phyloP scores from a whole-genome alignment of 305 asterid genomes.

The Andrographis paniculata region DNA sequence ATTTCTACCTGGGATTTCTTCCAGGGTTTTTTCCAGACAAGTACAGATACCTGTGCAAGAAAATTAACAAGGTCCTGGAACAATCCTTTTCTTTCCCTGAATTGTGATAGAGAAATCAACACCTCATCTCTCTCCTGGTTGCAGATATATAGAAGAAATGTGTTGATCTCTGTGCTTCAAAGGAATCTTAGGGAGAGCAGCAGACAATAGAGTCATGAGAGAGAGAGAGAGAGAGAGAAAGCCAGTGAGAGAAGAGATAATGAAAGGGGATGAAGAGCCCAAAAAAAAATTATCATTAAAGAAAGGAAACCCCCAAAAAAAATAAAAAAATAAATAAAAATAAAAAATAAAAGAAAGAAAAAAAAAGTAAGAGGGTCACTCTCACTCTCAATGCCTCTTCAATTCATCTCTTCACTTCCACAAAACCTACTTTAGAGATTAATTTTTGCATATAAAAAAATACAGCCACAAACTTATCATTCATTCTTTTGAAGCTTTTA shows the following conservation, averaged over 20 bases:
- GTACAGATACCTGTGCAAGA: constrained; percentile 20
- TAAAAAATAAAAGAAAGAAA: constrained; percentile 3
- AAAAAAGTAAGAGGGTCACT: constrained; percentile 25
- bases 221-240: no score
- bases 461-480: constrained; percentile 21
- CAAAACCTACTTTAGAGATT: constrained; percentile 14
- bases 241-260: constrained; percentile 30
- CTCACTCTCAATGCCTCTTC: constrained; percentile 31
- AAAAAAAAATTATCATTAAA: no score
- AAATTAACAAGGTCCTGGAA: constrained; percentile 13
- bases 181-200: constrained; percentile 25
- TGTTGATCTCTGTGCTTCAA: constrained; percentile 17
- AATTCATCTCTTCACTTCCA: constrained; percentile 46
- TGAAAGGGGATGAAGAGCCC: constrained; percentile 36
- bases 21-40: background rate
- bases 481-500: constrained; percentile 12
- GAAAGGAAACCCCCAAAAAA: no score
- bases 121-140: background rate
- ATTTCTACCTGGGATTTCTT: background rate
- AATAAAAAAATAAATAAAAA: no score
- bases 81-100: constrained; percentile 17
- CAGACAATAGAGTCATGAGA: no score
- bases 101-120: constrained; percentile 10
- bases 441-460: constrained; percentile 3
- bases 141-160: background rate